These are phyloP conservation scores for Mycena filopes DNA, from an alignment of 768 basidiomycete species.

Conservation along the genomic window DNA sequence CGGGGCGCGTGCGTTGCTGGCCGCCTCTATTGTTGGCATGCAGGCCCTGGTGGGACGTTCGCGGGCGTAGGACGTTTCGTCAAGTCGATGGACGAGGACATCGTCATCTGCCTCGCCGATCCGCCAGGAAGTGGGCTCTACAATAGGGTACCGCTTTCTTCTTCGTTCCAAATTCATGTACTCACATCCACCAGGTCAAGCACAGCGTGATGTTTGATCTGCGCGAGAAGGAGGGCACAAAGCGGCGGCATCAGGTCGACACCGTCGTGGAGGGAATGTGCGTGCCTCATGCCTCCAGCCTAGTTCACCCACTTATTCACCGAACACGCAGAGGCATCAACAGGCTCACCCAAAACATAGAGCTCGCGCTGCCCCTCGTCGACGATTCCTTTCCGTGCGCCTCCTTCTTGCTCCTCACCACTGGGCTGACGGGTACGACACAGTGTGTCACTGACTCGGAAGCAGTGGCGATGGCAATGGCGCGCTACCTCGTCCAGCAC, in stretches of 20 bases:
- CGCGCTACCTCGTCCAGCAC: slow-evolving; percentile 87
- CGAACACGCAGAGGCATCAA: slow-evolving; percentile 81
- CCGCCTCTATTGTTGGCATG: background rate
- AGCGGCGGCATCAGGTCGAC: slow-evolving; percentile 93
- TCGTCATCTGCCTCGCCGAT: slow-evolving; percentile 84
- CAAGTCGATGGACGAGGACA: slow-evolving; percentile 74
- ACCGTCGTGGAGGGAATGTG: slow-evolving; percentile 94
- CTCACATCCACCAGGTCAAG: slow-evolving; percentile 65
- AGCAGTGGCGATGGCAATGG: slow-evolving; percentile 97
- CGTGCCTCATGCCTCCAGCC: slow-evolving; percentile 30
- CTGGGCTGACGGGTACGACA: too few relatives aligned
- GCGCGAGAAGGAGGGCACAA: slow-evolving; percentile 94
- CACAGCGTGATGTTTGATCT: slow-evolving; percentile 94
- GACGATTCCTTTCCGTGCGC: slow-evolving; percentile 87
- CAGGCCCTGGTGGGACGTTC: slow-evolving; percentile 96
- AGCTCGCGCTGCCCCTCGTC: slow-evolving; percentile 83
- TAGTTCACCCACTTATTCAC: background rate
- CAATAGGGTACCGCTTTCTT: slow-evolving; percentile 74
- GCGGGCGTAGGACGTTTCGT: slow-evolving; percentile 85
- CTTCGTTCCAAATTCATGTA: background rate
- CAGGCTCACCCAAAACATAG: slow-evolving; percentile 89
- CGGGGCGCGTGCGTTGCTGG: slow-evolving; percentile 86
- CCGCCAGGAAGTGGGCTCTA: slow-evolving; percentile 95
- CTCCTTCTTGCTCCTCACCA: too few relatives aligned
- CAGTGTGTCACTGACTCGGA: slow-evolving; percentile 53